A percentile compares a stretch with the other conserved stretches of the same genome.
Conservation (phyloP, 2,329 filamentous ascomycete genomes). For the Alternaria gansuensis region DNA sequence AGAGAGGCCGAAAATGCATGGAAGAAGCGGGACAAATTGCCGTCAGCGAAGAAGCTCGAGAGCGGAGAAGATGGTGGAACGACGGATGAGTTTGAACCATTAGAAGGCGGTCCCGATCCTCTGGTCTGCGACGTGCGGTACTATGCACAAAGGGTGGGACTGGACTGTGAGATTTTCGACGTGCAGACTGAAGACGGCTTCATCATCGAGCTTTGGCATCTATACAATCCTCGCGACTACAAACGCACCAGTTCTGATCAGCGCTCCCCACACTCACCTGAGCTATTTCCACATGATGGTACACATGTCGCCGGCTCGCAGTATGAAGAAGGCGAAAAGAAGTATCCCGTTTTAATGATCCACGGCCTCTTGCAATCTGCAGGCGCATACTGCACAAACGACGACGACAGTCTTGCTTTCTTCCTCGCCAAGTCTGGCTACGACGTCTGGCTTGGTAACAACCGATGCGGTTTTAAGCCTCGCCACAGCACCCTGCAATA, state of each 20-base stretch:
- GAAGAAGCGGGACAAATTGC: conserved; percentile 57
- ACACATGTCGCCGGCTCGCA: conserved; percentile 37
- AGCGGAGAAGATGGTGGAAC: conserved; percentile 51
- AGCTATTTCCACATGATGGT: conserved; percentile 64
- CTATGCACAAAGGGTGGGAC: conserved; percentile 85
- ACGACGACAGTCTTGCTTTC: conserved; percentile 89
- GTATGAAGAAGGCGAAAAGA: conserved; percentile 58
- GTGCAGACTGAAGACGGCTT: conserved; percentile 96
- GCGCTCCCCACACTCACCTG: conserved; percentile 65
- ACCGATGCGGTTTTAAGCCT: conserved; percentile 84
- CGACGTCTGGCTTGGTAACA: conserved; percentile 96
- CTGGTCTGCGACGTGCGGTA: conserved; percentile 82
- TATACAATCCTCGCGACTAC: conserved; percentile 84
- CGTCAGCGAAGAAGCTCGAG: conserved; percentile 46
- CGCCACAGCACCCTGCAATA: conserved; percentile 75
- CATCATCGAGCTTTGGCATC: conserved; percentile 86
- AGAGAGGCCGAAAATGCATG: conserved; percentile 69
- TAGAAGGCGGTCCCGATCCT: conserved; percentile 82
- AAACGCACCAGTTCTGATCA: conserved; percentile 60
- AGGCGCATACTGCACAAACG: conserved; percentile 88
- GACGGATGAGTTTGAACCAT: conserved; percentile 71
- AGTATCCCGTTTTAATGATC: conserved; percentile 85
- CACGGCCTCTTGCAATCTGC: conserved; percentile 89
- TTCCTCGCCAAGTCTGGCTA: conserved; percentile 91
- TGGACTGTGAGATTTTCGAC: conserved; percentile 82